Percentiles rank a stretch among this genome's conserved stretches.
These are phyloP conservation scores for Zygoascus biomembranicola DNA, from an alignment of 805 yeast genomes.

Conservation along the genomic window DNA sequence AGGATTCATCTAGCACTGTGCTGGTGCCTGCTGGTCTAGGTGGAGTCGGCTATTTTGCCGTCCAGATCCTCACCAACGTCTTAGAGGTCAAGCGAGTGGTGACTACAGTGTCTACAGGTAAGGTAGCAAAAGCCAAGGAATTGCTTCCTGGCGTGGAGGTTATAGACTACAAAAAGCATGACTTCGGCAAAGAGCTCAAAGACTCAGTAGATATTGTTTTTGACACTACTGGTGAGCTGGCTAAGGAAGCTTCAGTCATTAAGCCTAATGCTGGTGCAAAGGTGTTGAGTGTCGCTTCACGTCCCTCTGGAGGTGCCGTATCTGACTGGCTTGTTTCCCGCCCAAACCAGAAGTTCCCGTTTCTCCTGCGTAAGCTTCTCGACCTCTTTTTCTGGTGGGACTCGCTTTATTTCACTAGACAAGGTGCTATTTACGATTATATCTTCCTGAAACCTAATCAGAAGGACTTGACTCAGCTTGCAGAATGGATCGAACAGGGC, in stretches of 20 bases:
- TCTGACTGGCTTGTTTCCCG: background rate
- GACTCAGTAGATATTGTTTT: slow-evolving; percentile 13
- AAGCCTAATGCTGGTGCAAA: slow-evolving; percentile 10
- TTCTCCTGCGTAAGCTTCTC: background rate
- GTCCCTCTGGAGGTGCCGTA: slow-evolving; percentile 3
- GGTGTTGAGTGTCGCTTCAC: slow-evolving; percentile 10
- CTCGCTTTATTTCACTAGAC: slow-evolving; percentile 2
- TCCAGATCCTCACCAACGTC: slow-evolving; percentile 17
- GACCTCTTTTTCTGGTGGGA: background rate
- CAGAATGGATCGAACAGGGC: slow-evolving; percentile 9
- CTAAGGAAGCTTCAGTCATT: slow-evolving; percentile 8
- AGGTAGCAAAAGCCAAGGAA: slow-evolving; percentile 9
- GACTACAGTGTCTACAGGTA: slow-evolving; percentile 17
- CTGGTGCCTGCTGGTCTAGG: slow-evolving; percentile 16
- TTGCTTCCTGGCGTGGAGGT: slow-evolving; percentile 17
- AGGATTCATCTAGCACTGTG: slow-evolving; percentile 6
- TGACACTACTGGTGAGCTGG: slow-evolving; percentile 15
- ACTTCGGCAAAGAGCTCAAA: slow-evolving; percentile 10
- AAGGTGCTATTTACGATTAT: slow-evolving; percentile 7
- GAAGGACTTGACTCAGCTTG: slow-evolving; percentile 4
- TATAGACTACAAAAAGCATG: slow-evolving; percentile 17
- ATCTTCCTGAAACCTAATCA: slow-evolving; percentile 4
- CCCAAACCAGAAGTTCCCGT: background rate
- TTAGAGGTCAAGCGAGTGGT: slow-evolving; percentile 15
- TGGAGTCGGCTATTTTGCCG: slow-evolving; percentile 14